A percentile compares a stretch with the other conserved stretches of the same genome.
Conservation (phyloP, 371 early-diverging fungal genomes). For the Vairimorpha apis region DNA sequence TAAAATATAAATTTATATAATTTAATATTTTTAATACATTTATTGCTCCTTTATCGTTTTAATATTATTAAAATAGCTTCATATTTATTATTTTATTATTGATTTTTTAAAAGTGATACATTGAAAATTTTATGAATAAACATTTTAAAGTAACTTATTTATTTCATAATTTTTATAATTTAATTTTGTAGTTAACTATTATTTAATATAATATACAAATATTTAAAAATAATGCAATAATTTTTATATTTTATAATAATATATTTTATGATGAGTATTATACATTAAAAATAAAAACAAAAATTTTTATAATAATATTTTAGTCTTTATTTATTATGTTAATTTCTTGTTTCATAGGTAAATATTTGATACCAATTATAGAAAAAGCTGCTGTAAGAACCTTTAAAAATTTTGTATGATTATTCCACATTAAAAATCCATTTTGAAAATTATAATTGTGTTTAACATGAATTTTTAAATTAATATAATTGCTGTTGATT, state of each 20-base stretch:
- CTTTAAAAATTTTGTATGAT: conserved; percentile 59
- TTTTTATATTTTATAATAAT: neutral
- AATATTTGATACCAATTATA: conserved; percentile 17
- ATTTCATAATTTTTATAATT: too few species aligned
- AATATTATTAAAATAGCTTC: too few species aligned
- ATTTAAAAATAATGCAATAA: neutral
- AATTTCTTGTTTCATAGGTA: neutral
- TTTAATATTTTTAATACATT: too few species aligned
- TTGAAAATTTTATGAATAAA: too few species aligned
- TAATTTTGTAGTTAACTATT: too few species aligned
- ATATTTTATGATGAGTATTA: neutral
- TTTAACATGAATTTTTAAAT: conserved; percentile 47
- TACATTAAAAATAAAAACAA: too few species aligned
- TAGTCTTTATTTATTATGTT: neutral
- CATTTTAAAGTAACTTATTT: too few species aligned
- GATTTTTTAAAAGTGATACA: too few species aligned
- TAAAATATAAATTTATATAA: too few species aligned
- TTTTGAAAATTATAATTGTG: conserved; percentile 63
- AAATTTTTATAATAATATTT: too few species aligned
- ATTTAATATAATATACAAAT: neutral
- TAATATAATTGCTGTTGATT: conserved; percentile 34
- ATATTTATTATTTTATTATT: too few species aligned
- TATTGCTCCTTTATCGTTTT: too few species aligned
- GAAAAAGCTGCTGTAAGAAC: conserved; percentile 21
- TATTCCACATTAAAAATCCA: conserved; percentile 61